phyloP scores from a whole-genome alignment of 1,139 yeast species.

The Magnusiomyces tetraspermus region DNA sequence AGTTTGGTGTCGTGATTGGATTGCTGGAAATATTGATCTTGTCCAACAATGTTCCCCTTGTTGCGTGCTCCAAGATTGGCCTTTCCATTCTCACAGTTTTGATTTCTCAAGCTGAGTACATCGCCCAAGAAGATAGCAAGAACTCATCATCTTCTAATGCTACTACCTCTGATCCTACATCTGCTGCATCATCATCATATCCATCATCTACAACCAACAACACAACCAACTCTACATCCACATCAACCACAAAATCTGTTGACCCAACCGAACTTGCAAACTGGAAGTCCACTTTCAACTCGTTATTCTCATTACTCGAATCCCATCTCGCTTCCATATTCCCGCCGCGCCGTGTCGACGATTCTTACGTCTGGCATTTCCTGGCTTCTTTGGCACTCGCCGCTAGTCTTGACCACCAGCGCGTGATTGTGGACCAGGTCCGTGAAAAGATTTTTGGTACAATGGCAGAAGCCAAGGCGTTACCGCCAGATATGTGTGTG shows the following conservation, averaged over 20 bases:
- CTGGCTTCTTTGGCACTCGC: conserved; percentile 89
- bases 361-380: conserved; percentile 93
- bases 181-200: background rate
- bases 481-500: conserved; percentile 45
- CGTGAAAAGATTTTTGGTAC: conserved; percentile 90
- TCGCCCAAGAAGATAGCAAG: conserved; percentile 61
- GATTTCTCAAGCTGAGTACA: conserved; percentile 84
- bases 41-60: conserved; percentile 46
- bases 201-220: no score
- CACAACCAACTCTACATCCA: no score
- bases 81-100: conserved; percentile 78
- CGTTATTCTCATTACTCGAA: conserved; percentile 68
- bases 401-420: conserved; percentile 86
- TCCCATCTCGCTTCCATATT: conserved; percentile 70
- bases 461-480: conserved; percentile 69
- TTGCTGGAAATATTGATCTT: conserved; percentile 63
- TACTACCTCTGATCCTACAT: background rate
- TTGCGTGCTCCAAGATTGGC: conserved; percentile 77
- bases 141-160: conserved; percentile 25
- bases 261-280: conserved; percentile 45
- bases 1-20: conserved; percentile 75
- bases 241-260: no score
- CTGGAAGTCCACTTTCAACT: conserved; percentile 81
- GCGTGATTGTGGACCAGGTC: conserved; percentile 89
- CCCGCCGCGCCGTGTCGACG: conserved; percentile 69